Conservation (phyloP, 2,329 filamentous ascomycete species). For the Fusarium luffae region DNA sequence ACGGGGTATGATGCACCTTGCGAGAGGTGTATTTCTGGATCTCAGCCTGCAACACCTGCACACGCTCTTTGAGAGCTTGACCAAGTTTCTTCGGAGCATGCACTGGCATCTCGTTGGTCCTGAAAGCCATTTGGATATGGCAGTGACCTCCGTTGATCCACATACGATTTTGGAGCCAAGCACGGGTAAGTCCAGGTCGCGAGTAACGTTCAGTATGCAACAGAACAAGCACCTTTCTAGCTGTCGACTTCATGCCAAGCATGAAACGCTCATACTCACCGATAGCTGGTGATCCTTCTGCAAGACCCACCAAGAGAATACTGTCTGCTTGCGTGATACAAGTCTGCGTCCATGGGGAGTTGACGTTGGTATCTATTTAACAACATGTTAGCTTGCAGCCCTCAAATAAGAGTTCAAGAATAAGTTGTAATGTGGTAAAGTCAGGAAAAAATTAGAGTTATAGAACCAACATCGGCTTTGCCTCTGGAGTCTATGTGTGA, state of each 20-base stretch:
- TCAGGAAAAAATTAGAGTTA: conserved; percentile 78
- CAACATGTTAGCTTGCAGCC: conserved; percentile 44
- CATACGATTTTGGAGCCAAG: conserved; percentile 90
- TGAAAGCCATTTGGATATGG: conserved; percentile 95
- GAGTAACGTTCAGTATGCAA: conserved; percentile 92
- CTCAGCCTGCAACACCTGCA: conserved; percentile 94
- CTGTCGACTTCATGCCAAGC: conserved; percentile 96
- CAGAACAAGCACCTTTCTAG: conserved; percentile 90
- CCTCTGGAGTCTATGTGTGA: conserved; percentile 57
- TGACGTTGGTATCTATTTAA: conserved; percentile 89
- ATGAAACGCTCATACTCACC: conserved; percentile 98
- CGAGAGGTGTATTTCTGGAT: conserved; percentile 98
- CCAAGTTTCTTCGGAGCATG: conserved; percentile 83
- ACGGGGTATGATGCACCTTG: conserved; percentile 85
- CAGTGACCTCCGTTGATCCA: conserved; percentile 99
- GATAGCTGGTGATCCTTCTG: conserved; percentile 88
- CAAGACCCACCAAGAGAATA: conserved; percentile 90
- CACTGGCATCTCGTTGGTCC: conserved; percentile 78
- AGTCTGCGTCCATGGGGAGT: conserved; percentile 97
- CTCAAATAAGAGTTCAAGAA: conserved; percentile 10
- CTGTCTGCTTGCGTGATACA: conserved; percentile 98
- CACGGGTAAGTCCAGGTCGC: conserved; percentile 82
- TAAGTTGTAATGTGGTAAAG: conserved; percentile 1
- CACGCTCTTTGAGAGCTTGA: conserved; percentile 87
- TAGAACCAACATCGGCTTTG: conserved; percentile 65